phyloP scores from a whole-genome alignment of 352 stramenopile genomes.

The Phytophthora pistaciae region DNA sequence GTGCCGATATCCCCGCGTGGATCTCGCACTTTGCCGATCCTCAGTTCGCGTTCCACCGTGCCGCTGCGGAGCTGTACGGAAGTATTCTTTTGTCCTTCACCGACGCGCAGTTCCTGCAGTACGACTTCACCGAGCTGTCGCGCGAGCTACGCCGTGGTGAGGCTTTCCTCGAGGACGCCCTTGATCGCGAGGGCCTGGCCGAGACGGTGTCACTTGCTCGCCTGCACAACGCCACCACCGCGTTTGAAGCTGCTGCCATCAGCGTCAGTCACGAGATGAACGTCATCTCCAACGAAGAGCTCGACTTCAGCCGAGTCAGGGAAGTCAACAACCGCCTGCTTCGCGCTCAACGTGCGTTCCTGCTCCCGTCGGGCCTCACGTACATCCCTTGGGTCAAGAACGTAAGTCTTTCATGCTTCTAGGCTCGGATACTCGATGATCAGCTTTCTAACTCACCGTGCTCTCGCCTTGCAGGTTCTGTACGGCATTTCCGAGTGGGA shows the following conservation, averaged over 20 bases:
- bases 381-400: slow-evolving; percentile 88
- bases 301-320: slow-evolving; percentile 81
- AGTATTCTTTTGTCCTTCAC: slow-evolving; percentile 82
- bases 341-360: slow-evolving; percentile 83
- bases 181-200: slow-evolving; percentile 45
- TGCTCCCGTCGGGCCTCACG: slow-evolving; percentile 68
- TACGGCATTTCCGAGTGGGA: slow-evolving; percentile 89
- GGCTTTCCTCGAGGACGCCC: slow-evolving; percentile 54
- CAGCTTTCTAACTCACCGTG: slow-evolving; percentile 11
- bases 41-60: slow-evolving; percentile 76
- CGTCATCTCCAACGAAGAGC: slow-evolving; percentile 66
- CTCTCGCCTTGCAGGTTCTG: slow-evolving; percentile 47
- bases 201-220: slow-evolving; percentile 52
- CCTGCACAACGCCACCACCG: slow-evolving; percentile 62
- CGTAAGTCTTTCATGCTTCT: slow-evolving; percentile 47
- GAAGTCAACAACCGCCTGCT: slow-evolving; percentile 88
- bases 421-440: not conserved
- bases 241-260: slow-evolving; percentile 71
- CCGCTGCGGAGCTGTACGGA: slow-evolving; percentile 81
- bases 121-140: slow-evolving; percentile 86
- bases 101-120: slow-evolving; percentile 85
- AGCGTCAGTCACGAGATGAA: slow-evolving; percentile 64
- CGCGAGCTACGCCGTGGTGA: slow-evolving; percentile 76
- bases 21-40: slow-evolving; percentile 82
- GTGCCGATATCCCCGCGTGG: slow-evolving; percentile 77